phyloP scores from a whole-genome alignment of 257 asterid species.

The Paraleonurus japonicus region DNA sequence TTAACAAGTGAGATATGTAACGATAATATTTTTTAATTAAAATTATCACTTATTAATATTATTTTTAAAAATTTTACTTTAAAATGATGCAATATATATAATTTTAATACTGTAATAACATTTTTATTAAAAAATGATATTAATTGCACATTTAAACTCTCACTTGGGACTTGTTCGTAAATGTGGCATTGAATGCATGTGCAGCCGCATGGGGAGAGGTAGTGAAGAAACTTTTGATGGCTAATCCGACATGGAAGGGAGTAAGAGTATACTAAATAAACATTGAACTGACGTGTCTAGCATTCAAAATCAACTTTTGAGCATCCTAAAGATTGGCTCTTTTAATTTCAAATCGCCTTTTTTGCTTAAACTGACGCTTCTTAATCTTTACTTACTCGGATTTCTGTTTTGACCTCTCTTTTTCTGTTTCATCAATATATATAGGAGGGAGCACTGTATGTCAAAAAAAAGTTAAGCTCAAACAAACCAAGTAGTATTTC shows the following conservation, averaged over 20 bases:
- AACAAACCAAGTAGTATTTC: background rate
- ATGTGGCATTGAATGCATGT: too few species aligned
- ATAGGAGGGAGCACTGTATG: too few species aligned
- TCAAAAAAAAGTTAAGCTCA: background rate
- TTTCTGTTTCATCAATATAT: conserved; percentile 3
- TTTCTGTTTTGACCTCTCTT: conserved; percentile 17
- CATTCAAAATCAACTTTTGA: conserved; percentile 24
- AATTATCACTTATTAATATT: background rate
- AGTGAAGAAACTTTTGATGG: background rate
- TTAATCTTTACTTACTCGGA: conserved; percentile 12
- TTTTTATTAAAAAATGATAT: too few species aligned
- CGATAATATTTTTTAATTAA: too few species aligned
- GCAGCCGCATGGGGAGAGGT: background rate
- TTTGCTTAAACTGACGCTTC: conserved; percentile 4
- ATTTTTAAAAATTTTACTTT: too few species aligned
- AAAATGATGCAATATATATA: too few species aligned
- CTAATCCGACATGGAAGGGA: background rate
- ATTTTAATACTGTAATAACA: too few species aligned
- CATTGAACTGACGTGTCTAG: conserved; percentile 7
- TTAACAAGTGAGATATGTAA: too few species aligned
- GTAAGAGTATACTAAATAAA: too few species aligned
- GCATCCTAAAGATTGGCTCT: background rate
- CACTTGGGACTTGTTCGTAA: too few species aligned
- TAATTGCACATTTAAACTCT: too few species aligned
- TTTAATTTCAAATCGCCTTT: conserved; percentile 5